Percentiles rank a stretch among this genome's conserved stretches.
phyloP scores from a whole-genome alignment of 164 flowering plant species.

The Warburgia ugandensis region DNA sequence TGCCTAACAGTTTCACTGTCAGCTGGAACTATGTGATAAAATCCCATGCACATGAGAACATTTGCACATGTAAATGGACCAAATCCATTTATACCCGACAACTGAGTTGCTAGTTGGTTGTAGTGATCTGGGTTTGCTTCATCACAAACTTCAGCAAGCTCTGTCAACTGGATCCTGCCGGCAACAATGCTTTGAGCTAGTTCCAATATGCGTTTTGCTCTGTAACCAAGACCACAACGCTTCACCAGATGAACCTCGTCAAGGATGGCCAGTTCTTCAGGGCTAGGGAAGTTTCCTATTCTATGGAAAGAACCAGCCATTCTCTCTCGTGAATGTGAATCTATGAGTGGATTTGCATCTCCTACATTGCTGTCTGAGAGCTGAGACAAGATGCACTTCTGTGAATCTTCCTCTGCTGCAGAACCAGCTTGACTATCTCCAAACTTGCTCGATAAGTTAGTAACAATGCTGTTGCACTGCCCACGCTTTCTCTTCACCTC shows the following conservation, averaged over 20 bases:
- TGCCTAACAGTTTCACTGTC: conserved; percentile 63
- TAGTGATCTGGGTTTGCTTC: conserved; percentile 21
- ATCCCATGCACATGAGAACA: conserved; percentile 60
- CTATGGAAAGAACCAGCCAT: not conserved
- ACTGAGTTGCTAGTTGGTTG: conserved; percentile 22
- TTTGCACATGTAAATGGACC: conserved; percentile 55
- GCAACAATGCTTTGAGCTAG: conserved; percentile 35
- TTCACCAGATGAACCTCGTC: conserved; percentile 29
- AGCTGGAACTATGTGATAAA: conserved; percentile 48
- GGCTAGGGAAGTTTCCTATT: conserved; percentile 46
- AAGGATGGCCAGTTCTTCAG: conserved; percentile 39
- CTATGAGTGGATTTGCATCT: not conserved
- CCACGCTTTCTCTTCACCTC: conserved; percentile 25
- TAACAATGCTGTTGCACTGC: conserved; percentile 2
- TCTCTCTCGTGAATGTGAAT: not conserved
- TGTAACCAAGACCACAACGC: conserved; percentile 50
- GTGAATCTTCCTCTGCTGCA: conserved; percentile 6
- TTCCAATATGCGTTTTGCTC: conserved; percentile 42
- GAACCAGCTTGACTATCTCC: conserved; percentile 6
- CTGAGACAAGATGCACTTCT: not conserved
- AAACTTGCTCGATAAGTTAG: conserved; percentile 8
- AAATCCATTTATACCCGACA: conserved; percentile 40
- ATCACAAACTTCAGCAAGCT: conserved; percentile 24
- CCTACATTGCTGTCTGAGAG: not conserved
- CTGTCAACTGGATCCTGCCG: conserved; percentile 25